These are phyloP conservation scores for Cercospora zeina DNA, from an alignment of 2,329 filamentous ascomycete genomes.

Conservation along the genomic window DNA sequence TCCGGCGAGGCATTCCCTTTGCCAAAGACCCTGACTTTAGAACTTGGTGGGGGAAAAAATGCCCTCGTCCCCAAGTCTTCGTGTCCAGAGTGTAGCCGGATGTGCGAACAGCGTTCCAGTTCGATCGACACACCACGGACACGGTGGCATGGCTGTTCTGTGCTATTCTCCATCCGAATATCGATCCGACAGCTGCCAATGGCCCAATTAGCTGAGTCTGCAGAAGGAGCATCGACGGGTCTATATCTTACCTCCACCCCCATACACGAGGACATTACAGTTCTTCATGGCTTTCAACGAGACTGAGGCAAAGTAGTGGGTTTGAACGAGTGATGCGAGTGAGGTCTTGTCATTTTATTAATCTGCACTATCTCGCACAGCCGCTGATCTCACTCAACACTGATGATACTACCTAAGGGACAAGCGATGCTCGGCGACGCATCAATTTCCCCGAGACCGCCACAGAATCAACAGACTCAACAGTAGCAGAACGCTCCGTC, in stretches of 20 bases:
- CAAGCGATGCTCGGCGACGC: neutral
- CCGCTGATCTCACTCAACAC: neutral
- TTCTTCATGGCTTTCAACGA: slow-evolving; percentile 9
- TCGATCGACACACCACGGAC: slow-evolving; percentile 33
- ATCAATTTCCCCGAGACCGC: neutral
- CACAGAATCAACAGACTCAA: neutral
- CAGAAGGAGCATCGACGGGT: neutral
- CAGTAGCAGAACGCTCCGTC: neutral
- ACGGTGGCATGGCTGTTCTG: slow-evolving; percentile 27
- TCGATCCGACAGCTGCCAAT: slow-evolving; percentile 29
- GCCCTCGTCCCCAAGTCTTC: slow-evolving; percentile 31
- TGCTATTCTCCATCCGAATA: slow-evolving; percentile 33
- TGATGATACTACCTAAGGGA: neutral
- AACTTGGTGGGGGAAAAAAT: slow-evolving; percentile 29
- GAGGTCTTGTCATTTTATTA: neutral
- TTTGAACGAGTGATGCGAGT: neutral
- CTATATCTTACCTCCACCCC: slow-evolving; percentile 25
- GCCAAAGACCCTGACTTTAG: slow-evolving; percentile 16
- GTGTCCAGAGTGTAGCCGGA: slow-evolving; percentile 28
- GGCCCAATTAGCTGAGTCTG: neutral
- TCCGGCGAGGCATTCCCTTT: slow-evolving; percentile 10
- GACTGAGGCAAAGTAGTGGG: neutral
- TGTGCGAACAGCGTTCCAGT: slow-evolving; percentile 26
- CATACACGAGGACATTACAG: slow-evolving; percentile 24
- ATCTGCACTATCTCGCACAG: neutral